Conservation (phyloP, 2,329 filamentous ascomycete genomes). For the Aspergillus nomiae region DNA sequence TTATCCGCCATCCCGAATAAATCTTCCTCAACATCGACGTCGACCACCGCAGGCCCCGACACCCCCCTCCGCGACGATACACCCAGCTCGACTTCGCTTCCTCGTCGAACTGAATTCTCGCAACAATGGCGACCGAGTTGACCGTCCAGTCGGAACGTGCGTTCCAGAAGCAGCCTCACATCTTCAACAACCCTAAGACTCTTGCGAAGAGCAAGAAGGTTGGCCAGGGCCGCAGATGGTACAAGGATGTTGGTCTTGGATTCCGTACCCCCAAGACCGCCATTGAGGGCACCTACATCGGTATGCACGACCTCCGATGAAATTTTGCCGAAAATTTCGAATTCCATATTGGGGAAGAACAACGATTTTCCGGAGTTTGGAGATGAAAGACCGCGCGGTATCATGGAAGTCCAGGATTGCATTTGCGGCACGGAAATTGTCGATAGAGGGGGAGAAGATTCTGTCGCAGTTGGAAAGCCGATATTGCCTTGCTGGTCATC, state of each 20-base stretch:
- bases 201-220: slow-evolving; percentile 77
- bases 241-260: slow-evolving; percentile 99
- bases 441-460: not conserved
- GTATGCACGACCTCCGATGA: slow-evolving; percentile 63
- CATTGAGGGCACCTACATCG: slow-evolving; percentile 99
- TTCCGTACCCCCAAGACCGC: slow-evolving; percentile 98
- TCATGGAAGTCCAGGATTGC: not conserved
- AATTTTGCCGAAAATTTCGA: slow-evolving; percentile 20
- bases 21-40: slow-evolving; percentile 46
- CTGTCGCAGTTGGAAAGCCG: not conserved
- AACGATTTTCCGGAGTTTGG: slow-evolving; percentile 15
- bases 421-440: slow-evolving; percentile 3
- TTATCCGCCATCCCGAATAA: slow-evolving; percentile 38
- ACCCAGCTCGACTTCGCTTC: slow-evolving; percentile 41
- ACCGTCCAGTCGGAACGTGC: slow-evolving; percentile 99
- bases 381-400: slow-evolving; percentile 15
- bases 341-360: slow-evolving; percentile 18
- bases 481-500: not conserved
- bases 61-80: slow-evolving; percentile 35
- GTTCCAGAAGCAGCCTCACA: slow-evolving; percentile 99
- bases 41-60: slow-evolving; percentile 36
- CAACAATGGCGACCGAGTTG: slow-evolving; percentile 94
- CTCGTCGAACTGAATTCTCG: slow-evolving; percentile 53
- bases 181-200: slow-evolving; percentile 98
- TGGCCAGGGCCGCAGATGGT: slow-evolving; percentile 95